Evolutionary conservation across 306 rosid species (phyloP).

Genomic region (Quercus rubra): DNA sequence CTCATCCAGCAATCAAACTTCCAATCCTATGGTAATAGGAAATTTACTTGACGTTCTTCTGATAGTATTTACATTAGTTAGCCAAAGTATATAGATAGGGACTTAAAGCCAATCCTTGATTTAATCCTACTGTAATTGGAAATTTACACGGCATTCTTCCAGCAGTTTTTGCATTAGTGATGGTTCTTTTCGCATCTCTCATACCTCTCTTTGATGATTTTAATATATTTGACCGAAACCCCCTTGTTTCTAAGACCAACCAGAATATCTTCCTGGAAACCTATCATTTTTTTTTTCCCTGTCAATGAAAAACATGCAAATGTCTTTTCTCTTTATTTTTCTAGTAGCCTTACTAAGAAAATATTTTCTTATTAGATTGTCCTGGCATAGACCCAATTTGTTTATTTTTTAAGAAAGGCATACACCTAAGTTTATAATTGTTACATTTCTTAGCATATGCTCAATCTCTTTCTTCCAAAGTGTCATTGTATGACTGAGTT

Average conservation of each 20-base stretch:
- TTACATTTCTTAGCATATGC: background rate
- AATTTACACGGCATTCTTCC: background rate
- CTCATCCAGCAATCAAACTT: no score
- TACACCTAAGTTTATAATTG: background rate
- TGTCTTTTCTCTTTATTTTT: no score
- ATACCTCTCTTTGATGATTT: background rate
- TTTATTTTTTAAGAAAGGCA: background rate
- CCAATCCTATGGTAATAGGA: no score
- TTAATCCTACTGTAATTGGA: background rate
- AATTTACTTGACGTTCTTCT: no score
- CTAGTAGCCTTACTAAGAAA: background rate
- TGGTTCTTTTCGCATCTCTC: background rate
- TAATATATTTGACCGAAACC: background rate
- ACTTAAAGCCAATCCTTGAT: background rate
- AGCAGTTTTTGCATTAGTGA: background rate
- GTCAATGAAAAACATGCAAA: no score
- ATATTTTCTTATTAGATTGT: background rate
- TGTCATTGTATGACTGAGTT: background rate
- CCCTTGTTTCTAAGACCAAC: background rate
- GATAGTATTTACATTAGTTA: no score
- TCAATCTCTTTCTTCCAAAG: background rate
- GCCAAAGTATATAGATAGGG: background rate
- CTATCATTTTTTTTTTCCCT: background rate
- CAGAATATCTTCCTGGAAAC: background rate
- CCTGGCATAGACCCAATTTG: background rate